Evolutionary conservation across 2,329 filamentous ascomycete genomes (phyloP).

Genomic region (Periconia macrospinosa): DNA sequence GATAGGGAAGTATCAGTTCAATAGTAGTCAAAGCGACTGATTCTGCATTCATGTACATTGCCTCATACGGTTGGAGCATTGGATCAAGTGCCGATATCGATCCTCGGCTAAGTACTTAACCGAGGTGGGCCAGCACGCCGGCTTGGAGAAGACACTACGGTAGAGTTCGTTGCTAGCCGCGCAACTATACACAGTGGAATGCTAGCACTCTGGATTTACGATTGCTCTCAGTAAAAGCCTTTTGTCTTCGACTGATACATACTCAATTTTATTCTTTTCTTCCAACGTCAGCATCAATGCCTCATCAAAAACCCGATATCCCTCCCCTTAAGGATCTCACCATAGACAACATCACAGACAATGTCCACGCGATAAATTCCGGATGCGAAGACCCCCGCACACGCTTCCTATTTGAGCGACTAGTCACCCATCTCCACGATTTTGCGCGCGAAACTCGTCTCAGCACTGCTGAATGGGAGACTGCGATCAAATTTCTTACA

Average conservation of each 20-base stretch:
- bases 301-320: slow-evolving; percentile 38
- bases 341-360: slow-evolving; percentile 78
- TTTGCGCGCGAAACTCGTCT: slow-evolving; percentile 78
- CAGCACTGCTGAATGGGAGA: slow-evolving; percentile 78
- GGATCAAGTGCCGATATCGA: too few species aligned
- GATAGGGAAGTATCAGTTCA: not conserved
- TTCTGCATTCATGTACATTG: not conserved
- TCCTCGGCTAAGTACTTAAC: not conserved
- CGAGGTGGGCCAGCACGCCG: too few species aligned
- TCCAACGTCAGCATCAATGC: not conserved
- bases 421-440: slow-evolving; percentile 79
- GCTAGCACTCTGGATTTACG: too few species aligned
- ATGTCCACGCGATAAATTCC: slow-evolving; percentile 74
- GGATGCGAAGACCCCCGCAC: slow-evolving; percentile 66
- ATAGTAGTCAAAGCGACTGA: not conserved
- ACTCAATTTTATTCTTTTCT: not conserved
- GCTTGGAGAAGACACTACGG: not conserved
- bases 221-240: too few species aligned
- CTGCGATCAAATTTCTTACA: slow-evolving; percentile 71
- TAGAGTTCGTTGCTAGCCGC: too few species aligned
- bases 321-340: slow-evolving; percentile 70
- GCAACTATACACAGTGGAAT: too few species aligned
- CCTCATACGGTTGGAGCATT: too few species aligned
- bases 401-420: slow-evolving; percentile 71
- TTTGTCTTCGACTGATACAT: too few species aligned